Conservation (phyloP, 768 basidiomycete species). For the Tylopilus intermedius region DNA sequence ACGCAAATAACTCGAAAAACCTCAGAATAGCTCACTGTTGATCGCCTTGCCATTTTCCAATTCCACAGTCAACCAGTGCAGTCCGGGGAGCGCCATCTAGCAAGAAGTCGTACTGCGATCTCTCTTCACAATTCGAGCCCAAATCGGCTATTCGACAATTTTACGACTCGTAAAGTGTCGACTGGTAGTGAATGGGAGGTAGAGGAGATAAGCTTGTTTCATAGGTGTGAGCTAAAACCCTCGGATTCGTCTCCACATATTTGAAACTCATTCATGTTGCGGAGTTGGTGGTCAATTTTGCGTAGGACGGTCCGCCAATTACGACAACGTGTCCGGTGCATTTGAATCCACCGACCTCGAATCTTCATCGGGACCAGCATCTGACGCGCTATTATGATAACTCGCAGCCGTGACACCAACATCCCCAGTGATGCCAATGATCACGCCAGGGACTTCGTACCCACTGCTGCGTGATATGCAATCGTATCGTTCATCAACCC, state of each 20-base stretch:
- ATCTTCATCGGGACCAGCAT: constrained; percentile 3
- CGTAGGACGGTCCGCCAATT: constrained; percentile 9
- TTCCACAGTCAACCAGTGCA: constrained; percentile 8
- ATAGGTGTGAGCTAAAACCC: constrained; percentile 14
- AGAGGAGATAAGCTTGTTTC: background rate
- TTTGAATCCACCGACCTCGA: background rate
- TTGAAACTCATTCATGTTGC: constrained; percentile 13
- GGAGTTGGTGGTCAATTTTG: constrained; percentile 11
- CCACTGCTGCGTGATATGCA: constrained; percentile 15
- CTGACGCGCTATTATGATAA: background rate
- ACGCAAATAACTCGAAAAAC: constrained; percentile 6
- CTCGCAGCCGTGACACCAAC: constrained; percentile 5
- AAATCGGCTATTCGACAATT: constrained; percentile 3
- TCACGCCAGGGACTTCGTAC: constrained; percentile 14
- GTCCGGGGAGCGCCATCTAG: background rate
- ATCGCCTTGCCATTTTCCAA: constrained; percentile 23
- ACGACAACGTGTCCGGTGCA: constrained; percentile 14
- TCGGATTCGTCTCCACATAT: constrained; percentile 16
- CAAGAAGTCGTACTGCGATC: constrained; percentile 1
- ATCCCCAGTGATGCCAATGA: constrained; percentile 11
- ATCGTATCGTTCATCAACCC: constrained; percentile 5
- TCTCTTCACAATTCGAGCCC: constrained; percentile 6
- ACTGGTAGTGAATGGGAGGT: background rate
- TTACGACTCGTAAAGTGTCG: background rate
- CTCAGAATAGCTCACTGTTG: constrained; percentile 3